Percentiles rank a stretch among this genome's conserved stretches.
Evolutionary conservation across 1,139 yeast species (phyloP).

Genomic region (Magnusiomyces paraingens): DNA sequence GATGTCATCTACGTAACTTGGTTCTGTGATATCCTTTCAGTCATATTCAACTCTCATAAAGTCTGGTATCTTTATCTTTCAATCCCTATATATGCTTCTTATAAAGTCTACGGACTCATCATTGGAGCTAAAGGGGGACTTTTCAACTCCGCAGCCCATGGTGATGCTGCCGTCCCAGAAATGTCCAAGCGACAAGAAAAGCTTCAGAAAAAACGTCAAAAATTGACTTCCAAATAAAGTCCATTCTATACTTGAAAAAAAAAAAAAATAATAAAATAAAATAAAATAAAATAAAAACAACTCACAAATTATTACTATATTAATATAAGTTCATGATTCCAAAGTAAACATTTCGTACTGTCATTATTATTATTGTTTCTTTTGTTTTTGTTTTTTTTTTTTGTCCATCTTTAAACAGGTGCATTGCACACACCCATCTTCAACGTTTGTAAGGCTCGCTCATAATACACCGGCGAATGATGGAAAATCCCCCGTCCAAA

Average conservation of each 20-base stretch:
- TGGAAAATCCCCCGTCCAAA: slow-evolving; percentile 34
- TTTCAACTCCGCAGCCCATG: slow-evolving; percentile 17
- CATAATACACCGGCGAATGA: slow-evolving; percentile 33
- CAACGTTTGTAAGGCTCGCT: slow-evolving; percentile 28
- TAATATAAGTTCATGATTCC: too few species aligned
- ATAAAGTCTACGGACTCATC: slow-evolving; percentile 38
- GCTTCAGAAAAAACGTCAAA: slow-evolving; percentile 44
- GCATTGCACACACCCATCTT: slow-evolving; percentile 28
- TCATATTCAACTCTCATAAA: slow-evolving; percentile 49
- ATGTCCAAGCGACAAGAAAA: slow-evolving; percentile 51
- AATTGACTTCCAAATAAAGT: slow-evolving; percentile 7
- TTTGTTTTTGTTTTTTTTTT: not conserved
- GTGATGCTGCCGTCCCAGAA: slow-evolving; percentile 17
- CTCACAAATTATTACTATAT: too few species aligned
- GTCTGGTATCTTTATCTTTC: slow-evolving; percentile 51
- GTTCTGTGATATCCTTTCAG: slow-evolving; percentile 50
- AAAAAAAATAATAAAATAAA: slow-evolving; percentile 12
- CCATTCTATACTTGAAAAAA: not conserved
- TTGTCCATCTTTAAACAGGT: slow-evolving; percentile 16
- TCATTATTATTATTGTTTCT: not conserved
- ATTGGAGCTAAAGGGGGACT: slow-evolving; percentile 21
- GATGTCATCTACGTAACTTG: slow-evolving; percentile 70
- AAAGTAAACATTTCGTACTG: too few species aligned
- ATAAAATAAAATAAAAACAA: too few species aligned
- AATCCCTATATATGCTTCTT: slow-evolving; percentile 50